phyloP scores from a whole-genome alignment of 352 stramenopile genomes.

The Globisporangium iwayamae region DNA sequence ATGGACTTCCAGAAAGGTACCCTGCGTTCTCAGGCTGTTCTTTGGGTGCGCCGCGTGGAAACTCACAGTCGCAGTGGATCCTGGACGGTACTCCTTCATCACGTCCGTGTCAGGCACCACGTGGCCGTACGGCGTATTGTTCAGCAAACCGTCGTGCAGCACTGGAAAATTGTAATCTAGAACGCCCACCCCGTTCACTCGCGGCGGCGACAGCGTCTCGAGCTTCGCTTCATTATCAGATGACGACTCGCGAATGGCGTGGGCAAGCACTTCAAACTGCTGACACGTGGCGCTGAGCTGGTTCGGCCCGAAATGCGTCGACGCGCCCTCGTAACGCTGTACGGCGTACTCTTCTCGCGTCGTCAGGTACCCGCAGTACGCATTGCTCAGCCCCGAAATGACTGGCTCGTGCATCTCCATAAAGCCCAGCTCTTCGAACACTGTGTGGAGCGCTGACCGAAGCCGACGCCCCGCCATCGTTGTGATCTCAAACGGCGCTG shows the following conservation, averaged over 20 bases:
- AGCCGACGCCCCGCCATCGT: constrained; percentile 81
- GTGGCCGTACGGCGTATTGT: constrained; percentile 43
- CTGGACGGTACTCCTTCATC: constrained; percentile 36
- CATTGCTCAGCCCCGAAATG: constrained; percentile 75
- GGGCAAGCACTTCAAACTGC: constrained; percentile 68
- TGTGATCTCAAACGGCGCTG: constrained; percentile 79
- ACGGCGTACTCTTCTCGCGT: constrained; percentile 84
- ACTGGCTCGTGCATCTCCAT: constrained; percentile 34
- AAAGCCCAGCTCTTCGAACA: constrained; percentile 23
- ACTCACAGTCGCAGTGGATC: constrained; percentile 45
- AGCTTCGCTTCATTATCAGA: constrained; percentile 12
- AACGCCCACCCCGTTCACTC: constrained; percentile 57
- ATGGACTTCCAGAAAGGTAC: constrained; percentile 78
- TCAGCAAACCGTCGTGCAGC: constrained; percentile 56
- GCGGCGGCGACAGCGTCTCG: constrained; percentile 32
- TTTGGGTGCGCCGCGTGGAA: constrained; percentile 82
- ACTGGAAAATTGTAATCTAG: constrained; percentile 78
- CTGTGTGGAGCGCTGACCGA: constrained; percentile 31
- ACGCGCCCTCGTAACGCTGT: constrained; percentile 88
- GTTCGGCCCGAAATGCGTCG: constrained; percentile 86
- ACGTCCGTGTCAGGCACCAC: constrained; percentile 45
- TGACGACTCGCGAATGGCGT: constrained; percentile 21
- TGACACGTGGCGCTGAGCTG: constrained; percentile 77
- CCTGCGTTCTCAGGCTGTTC: constrained; percentile 74
- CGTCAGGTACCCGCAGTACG: constrained; percentile 83